A percentile compares a stretch with the other conserved stretches of the same genome.
Evolutionary conservation across 1,284 basidiomycete species (phyloP).

Genomic region (Cryptococcus sp.): DNA sequence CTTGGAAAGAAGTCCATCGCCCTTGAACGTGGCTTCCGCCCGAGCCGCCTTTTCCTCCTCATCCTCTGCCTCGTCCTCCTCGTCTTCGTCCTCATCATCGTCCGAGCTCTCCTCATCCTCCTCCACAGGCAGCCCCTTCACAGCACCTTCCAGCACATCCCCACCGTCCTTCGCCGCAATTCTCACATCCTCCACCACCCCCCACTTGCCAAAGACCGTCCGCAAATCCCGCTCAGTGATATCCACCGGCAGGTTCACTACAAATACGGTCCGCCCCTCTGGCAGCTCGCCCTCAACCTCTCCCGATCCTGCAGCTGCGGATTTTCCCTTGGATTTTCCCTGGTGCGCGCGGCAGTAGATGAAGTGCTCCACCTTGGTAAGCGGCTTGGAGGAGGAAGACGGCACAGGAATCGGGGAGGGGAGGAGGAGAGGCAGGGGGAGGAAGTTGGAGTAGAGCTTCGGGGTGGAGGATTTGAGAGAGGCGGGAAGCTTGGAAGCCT

Average conservation of each 20-base stretch:
- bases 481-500: not conserved
- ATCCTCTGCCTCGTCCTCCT: slow-evolving; percentile 35
- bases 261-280: slow-evolving; percentile 71
- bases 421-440: slow-evolving; percentile 32
- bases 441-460: slow-evolving; percentile 37
- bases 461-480: slow-evolving; percentile 1
- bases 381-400: slow-evolving; percentile 19
- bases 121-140: slow-evolving; percentile 27
- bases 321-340: slow-evolving; percentile 48
- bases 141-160: slow-evolving; percentile 38
- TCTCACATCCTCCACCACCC: slow-evolving; percentile 69
- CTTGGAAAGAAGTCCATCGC: slow-evolving; percentile 50
- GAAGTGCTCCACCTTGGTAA: slow-evolving; percentile 31
- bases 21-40: slow-evolving; percentile 51
- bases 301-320: slow-evolving; percentile 58
- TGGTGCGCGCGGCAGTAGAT: slow-evolving; percentile 40
- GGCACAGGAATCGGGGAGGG: slow-evolving; percentile 26
- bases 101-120: slow-evolving; percentile 28
- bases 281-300: slow-evolving; percentile 52
- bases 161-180: slow-evolving; percentile 49
- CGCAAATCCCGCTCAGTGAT: slow-evolving; percentile 72
- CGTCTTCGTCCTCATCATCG: slow-evolving; percentile 50
- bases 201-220: slow-evolving; percentile 67
- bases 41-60: slow-evolving; percentile 50
- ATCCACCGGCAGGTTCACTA: slow-evolving; percentile 81